Evolutionary conservation across 371 early-diverging fungal species (phyloP).

Genomic region (Mortierella sp.): DNA sequence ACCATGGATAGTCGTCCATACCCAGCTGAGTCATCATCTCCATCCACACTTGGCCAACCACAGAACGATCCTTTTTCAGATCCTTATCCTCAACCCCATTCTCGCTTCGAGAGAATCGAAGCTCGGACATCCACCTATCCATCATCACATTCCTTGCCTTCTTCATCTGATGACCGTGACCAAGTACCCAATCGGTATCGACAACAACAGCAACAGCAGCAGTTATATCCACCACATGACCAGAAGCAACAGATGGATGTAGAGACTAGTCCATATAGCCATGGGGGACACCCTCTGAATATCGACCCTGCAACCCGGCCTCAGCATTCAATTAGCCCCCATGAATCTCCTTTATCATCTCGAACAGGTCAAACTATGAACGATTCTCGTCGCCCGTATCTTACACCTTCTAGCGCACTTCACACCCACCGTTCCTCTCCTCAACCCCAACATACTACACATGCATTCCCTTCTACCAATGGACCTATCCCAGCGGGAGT

Average conservation of each 20-base stretch:
- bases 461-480: neutral
- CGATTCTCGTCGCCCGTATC: neutral
- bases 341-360: neutral
- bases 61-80: neutral
- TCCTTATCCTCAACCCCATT: neutral
- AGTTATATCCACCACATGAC: neutral
- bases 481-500: neutral
- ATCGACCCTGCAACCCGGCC: neutral
- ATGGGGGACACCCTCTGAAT: neutral
- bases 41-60: slow-evolving; percentile 5
- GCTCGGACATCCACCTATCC: neutral
- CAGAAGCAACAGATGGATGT: neutral
- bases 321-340: neutral
- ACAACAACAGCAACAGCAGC: slow-evolving; percentile 9
- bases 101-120: neutral
- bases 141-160: neutral
- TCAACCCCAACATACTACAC: neutral
- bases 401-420: neutral
- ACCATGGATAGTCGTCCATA: slow-evolving; percentile 13
- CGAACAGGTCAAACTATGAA: neutral
- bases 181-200: neutral
- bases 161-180: neutral
- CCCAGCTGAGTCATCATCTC: neutral
- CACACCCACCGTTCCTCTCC: neutral
- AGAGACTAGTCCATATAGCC: neutral